Evolutionary conservation across 257 asterid genomes (phyloP), one percentile per base, ranked within the genome.

Genomic region (Solanum chiquidenum): DNA sequence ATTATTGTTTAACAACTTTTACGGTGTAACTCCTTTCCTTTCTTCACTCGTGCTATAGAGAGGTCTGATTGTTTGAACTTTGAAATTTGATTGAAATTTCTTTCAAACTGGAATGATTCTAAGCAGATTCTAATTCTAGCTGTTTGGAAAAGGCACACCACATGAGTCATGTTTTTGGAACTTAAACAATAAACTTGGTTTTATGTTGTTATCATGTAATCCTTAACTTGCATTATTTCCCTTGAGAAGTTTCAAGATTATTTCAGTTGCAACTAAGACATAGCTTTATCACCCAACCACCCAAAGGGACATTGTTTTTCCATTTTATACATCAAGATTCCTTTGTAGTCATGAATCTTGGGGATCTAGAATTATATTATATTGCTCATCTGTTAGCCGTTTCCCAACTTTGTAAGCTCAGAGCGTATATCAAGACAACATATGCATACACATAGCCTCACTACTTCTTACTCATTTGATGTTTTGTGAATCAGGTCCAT

Each of bases 401-500:
- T 49, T 80, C 44, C 11, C 21, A 49, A 29, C 27, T 82, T 46
- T 49, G 86, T 49, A 82, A 31, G 20, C 86, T 49, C 14, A 38
- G 68, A 49, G 86, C 12, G 33, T 82, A 82, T 29, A 49, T 33
- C 18, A 52, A 18, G 66, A 27, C 66, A 44, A 46, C 85, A 27
- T 46, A 80, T 80, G 85, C 18, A 6, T 16, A 27, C 62, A 42
- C 23, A 27, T 9, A 9, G 49, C 62, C 10, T 29, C 40, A 14
- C 85, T 80, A 71, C 84, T 84, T 76, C 21, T 86, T 88, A 66
- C 89, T 64, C 88, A 76, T 37, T 14, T 87, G 77, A 20, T 91
- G 83, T 71, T 89, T 89, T 73, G 31, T 66, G 89, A 88, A 88
- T 85, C 93, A 97, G 99, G 99, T 97, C 86, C 99, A 97, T 91